Conservation (phyloP, 306 rosid genomes). For the Quercus engelmannii region DNA sequence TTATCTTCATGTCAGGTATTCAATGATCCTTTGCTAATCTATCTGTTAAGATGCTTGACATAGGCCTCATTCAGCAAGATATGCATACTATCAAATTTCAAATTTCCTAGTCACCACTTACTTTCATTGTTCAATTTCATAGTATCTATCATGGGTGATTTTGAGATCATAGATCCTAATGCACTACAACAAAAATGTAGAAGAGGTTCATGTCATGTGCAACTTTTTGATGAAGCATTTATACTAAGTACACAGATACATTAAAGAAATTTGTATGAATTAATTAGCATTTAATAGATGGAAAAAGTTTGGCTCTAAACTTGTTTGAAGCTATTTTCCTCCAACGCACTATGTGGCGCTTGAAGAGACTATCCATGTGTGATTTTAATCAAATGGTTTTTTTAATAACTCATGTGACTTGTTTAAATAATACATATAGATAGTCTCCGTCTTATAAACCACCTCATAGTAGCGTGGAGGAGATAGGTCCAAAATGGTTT, state of each 20-base stretch:
- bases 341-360: no score
- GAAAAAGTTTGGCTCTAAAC: no score
- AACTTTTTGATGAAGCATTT: background rate
- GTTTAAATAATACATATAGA: no score
- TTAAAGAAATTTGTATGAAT: no score
- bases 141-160: background rate
- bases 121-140: background rate
- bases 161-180: background rate
- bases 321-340: no score
- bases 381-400: no score
- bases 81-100: background rate
- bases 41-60: background rate
- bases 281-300: no score
- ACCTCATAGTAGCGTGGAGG: no score
- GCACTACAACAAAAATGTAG: background rate
- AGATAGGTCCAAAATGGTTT: no score
- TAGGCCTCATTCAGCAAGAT: background rate
- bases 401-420: no score
- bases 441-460: no score
- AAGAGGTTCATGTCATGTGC: background rate
- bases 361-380: no score
- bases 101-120: background rate
- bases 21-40: background rate
- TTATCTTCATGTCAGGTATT: conserved; percentile 80
- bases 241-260: background rate